Evolutionary conservation across 140 eudicot genomes (phyloP).

Genomic region (Flaveria floridana): DNA sequence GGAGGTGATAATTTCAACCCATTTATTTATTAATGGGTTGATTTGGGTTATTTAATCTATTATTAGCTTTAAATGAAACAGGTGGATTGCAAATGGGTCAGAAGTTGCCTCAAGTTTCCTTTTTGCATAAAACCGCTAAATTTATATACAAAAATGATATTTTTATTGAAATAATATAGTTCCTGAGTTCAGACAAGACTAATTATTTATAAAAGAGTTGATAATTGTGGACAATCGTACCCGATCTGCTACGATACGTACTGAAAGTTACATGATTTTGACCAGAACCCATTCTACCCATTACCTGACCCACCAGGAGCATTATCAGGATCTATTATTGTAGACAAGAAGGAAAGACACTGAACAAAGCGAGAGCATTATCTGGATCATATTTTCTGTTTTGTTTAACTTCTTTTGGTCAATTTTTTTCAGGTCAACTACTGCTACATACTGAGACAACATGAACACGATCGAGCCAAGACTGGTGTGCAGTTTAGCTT

Average conservation of each 20-base stretch:
- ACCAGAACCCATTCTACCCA: neutral
- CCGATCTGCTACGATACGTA: neutral
- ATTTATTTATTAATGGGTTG: too few relatives aligned
- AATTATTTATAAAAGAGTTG: neutral
- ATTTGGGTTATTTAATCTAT: neutral
- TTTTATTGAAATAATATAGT: conserved; percentile 1
- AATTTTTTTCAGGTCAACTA: conserved; percentile 63
- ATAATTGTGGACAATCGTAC: neutral
- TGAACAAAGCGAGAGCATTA: neutral
- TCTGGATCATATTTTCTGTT: neutral
- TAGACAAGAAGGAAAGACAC: neutral
- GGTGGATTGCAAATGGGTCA: neutral
- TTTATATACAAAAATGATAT: neutral
- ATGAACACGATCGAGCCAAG: conserved; percentile 72
- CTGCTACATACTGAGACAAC: conserved; percentile 69
- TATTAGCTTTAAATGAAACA: neutral
- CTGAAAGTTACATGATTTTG: neutral
- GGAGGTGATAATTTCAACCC: neutral
- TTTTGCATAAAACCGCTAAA: neutral
- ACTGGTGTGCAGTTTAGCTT: conserved; percentile 94
- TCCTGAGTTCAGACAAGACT: neutral
- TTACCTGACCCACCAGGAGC: neutral
- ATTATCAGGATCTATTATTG: too few relatives aligned
- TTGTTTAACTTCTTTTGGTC: conserved; percentile 3
- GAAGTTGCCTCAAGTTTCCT: neutral